Evolutionary conservation across 495 filamentous ascomycete genomes (phyloP).

Genomic region (Penicillium daleae): DNA sequence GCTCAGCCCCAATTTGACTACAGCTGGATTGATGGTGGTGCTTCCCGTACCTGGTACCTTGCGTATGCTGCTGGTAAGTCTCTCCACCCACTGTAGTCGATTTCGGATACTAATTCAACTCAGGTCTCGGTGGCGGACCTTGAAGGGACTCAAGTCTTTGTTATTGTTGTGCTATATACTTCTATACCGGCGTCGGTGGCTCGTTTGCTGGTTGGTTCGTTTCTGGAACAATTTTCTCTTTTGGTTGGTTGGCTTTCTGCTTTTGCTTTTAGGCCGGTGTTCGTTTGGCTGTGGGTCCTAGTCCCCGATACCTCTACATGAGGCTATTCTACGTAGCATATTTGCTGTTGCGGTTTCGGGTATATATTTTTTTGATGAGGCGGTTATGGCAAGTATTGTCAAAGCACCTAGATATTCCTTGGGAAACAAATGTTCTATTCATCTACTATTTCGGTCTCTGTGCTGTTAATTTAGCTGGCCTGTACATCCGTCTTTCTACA

Average conservation of each 20-base stretch:
- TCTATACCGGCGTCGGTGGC: neutral
- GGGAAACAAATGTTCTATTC: neutral
- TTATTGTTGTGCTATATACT: neutral
- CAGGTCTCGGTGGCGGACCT: conserved; percentile 26
- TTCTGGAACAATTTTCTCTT: neutral
- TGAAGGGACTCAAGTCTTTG: neutral
- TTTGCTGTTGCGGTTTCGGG: conserved; percentile 11
- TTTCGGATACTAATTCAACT: neutral
- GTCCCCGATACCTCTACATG: neutral
- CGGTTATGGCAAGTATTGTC: neutral
- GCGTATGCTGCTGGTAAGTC: conserved; percentile 70
- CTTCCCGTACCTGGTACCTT: conserved; percentile 87
- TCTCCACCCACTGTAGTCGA: neutral
- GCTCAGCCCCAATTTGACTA: conserved; percentile 63
- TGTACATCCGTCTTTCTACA: too few relatives aligned
- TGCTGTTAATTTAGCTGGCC: neutral
- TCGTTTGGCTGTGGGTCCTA: neutral
- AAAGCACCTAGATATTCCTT: neutral
- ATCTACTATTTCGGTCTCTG: neutral
- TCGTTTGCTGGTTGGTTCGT: neutral
- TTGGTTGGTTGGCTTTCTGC: neutral
- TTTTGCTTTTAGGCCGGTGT: neutral
- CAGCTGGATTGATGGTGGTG: conserved; percentile 83
- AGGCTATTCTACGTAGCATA: conserved; percentile 15
- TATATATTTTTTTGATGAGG: conserved; percentile 10